Percentiles rank a stretch among this genome's conserved stretches.
phyloP scores from a whole-genome alignment of 331 rosid species.

The Prunus yedoensis region DNA sequence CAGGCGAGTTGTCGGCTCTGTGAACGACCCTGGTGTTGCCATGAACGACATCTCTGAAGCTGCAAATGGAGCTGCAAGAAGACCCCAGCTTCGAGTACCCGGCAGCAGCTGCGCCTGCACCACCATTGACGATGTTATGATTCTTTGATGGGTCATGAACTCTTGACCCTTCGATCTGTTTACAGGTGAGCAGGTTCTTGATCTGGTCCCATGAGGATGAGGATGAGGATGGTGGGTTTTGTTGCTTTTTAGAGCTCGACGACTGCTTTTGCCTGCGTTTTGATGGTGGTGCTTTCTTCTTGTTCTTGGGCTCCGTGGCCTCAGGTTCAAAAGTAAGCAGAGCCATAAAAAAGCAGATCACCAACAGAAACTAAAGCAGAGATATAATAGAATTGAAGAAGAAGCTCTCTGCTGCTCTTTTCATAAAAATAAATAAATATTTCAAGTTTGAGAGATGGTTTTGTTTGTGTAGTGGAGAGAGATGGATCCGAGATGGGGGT shows the following conservation, averaged over 20 bases:
- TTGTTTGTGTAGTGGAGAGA: neutral
- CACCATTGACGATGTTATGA: neutral
- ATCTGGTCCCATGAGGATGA: constrained; percentile 90
- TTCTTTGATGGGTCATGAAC: constrained; percentile 76
- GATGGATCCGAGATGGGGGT: constrained; percentile 38
- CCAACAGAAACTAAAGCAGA: constrained; percentile 4
- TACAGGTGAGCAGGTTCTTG: constrained; percentile 81
- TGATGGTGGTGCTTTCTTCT: constrained; percentile 13
- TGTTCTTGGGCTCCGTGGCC: constrained; percentile 31
- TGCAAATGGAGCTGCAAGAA: constrained; percentile 90
- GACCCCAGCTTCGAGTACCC: constrained; percentile 68
- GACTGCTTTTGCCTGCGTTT: constrained; percentile 36
- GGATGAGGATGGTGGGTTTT: constrained; percentile 31
- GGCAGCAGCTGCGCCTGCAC: neutral
- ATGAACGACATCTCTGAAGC: constrained; percentile 82
- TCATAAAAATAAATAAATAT: neutral
- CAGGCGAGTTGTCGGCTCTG: constrained; percentile 85
- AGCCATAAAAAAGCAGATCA: constrained; percentile 44
- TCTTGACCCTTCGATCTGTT: constrained; percentile 72
- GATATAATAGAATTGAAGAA: neutral
- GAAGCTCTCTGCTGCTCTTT: constrained; percentile 14
- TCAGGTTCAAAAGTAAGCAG: constrained; percentile 32
- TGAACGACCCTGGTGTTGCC: constrained; percentile 82
- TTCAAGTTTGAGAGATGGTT: neutral
- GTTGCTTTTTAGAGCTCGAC: constrained; percentile 25